Conservation (phyloP, 768 basidiomycete genomes). For the Suillus decipiens region DNA sequence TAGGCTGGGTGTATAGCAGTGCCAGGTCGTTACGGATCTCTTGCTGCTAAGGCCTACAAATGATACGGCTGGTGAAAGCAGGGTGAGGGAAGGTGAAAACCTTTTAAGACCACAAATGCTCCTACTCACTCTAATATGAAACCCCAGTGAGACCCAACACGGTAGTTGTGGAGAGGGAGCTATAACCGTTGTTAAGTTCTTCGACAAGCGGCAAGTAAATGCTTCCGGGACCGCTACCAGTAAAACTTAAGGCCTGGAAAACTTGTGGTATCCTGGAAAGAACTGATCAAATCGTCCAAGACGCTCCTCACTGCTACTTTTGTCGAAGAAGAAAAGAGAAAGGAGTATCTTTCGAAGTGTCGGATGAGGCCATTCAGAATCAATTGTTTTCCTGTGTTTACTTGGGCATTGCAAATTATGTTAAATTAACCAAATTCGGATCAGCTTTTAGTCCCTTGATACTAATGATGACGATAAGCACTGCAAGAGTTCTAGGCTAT, state of each 20-base stretch:
- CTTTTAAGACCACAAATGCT: neutral
- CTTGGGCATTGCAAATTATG: neutral
- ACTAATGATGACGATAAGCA: neutral
- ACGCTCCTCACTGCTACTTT: neutral
- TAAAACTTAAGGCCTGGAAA: neutral
- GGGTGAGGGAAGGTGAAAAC: neutral
- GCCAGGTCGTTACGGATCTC: neutral
- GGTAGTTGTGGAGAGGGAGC: neutral
- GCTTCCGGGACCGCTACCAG: neutral
- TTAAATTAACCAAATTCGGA: neutral
- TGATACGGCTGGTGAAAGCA: neutral
- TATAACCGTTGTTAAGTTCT: slow-evolving; percentile 5
- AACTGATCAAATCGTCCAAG: neutral
- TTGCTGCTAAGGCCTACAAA: neutral
- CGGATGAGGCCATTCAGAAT: neutral
- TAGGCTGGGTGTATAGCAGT: slow-evolving; percentile 1
- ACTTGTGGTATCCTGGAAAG: neutral
- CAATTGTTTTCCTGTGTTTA: slow-evolving; percentile 3
- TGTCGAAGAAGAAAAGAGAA: neutral
- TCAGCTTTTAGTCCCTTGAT: neutral
- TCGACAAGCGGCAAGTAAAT: neutral
- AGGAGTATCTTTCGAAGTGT: neutral
- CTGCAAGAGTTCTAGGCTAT: neutral
- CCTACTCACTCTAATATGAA: neutral
- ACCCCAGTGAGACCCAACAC: neutral